These are phyloP conservation scores for Mycena indigotica DNA, from an alignment of 768 basidiomycete genomes.

Conservation along the genomic window DNA sequence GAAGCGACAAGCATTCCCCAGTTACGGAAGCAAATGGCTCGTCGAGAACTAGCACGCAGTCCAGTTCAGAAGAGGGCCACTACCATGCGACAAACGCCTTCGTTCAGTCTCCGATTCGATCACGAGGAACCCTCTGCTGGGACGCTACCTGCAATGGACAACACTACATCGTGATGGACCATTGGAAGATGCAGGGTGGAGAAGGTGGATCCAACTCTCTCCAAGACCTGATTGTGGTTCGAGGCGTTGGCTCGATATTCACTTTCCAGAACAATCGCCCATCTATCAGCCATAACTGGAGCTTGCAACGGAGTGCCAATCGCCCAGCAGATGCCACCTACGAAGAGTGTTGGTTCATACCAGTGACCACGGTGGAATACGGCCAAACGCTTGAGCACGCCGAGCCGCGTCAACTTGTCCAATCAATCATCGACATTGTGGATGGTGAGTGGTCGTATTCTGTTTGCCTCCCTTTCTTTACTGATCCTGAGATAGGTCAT, in stretches of 20 bases:
- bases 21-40: not conserved
- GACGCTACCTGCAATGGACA: not conserved
- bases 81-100: conserved; percentile 3
- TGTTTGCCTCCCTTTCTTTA: not conserved
- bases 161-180: conserved; percentile 25
- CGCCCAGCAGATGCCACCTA: not conserved
- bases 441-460: conserved; percentile 12
- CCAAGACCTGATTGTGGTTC: conserved; percentile 8
- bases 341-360: conserved; percentile 14
- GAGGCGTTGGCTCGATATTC: conserved; percentile 25
- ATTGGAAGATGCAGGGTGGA: conserved; percentile 18
- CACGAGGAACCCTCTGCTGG: conserved; percentile 29
- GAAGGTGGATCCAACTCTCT: conserved; percentile 15
- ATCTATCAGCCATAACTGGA: not conserved
- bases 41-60: not conserved
- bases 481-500: conserved; percentile 16
- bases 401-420: conserved; percentile 19
- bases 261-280: conserved; percentile 7
- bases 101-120: conserved; percentile 16
- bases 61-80: not conserved
- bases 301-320: not conserved
- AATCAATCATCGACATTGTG: conserved; percentile 20
- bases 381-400: conserved; percentile 14
- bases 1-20: not conserved
- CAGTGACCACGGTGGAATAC: conserved; percentile 17